Evolutionary conservation across 768 basidiomycete species (phyloP).

Genomic region (Kwoniella dendrophila): DNA sequence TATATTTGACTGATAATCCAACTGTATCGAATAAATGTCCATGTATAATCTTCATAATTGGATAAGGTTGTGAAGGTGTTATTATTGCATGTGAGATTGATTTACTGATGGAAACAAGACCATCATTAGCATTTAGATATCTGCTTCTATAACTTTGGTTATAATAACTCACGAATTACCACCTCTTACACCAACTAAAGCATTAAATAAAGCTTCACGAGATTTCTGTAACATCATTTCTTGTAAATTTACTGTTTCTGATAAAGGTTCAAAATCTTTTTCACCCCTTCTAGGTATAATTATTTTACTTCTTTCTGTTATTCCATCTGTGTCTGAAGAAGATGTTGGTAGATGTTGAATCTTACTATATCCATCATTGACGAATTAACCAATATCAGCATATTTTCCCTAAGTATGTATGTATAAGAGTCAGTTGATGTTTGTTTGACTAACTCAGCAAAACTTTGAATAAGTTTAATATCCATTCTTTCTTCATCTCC

Average conservation of each 20-base stretch:
- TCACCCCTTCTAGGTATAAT: conserved; percentile 94
- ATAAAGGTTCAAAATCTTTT: conserved; percentile 90
- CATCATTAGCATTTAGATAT: not conserved
- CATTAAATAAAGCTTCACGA: conserved; percentile 82
- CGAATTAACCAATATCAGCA: not conserved
- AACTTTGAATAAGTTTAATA: conserved; percentile 46
- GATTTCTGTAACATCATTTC: conserved; percentile 76
- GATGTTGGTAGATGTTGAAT: conserved; percentile 39
- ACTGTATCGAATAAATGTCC: conserved; percentile 82
- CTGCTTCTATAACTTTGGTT: conserved; percentile 13
- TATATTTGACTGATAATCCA: conserved; percentile 73
- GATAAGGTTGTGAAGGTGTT: conserved; percentile 39
- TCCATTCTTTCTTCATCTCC: conserved; percentile 47
- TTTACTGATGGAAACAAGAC: conserved; percentile 40
- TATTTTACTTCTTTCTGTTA: conserved; percentile 34
- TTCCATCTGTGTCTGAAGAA: conserved; percentile 11
- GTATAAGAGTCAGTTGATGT: too few species aligned
- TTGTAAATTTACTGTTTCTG: conserved; percentile 62
- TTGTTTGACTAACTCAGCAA: conserved; percentile 48
- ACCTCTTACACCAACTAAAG: conserved; percentile 71
- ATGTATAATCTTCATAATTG: conserved; percentile 57
- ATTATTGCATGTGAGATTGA: conserved; percentile 54
- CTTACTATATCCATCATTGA: conserved; percentile 28
- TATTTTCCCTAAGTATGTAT: too few species aligned
- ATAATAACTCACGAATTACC: conserved; percentile 72